These are phyloP conservation scores for Boletus rubroflammeus DNA, from an alignment of 768 basidiomycete species.

Conservation along the genomic window DNA sequence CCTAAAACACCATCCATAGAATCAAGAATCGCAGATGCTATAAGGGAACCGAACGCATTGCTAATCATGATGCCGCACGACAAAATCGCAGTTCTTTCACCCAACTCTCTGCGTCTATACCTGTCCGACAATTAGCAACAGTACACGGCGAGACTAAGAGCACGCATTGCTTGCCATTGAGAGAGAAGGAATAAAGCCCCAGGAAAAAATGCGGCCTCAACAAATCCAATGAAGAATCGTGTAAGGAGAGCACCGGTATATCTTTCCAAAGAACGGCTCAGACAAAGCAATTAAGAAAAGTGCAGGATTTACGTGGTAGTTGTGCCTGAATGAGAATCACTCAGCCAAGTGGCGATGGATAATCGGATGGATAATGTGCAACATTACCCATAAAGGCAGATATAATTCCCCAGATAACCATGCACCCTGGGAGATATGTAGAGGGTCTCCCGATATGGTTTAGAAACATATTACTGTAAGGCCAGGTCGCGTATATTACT, in stretches of 20 bases:
- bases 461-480: conserved; percentile 63
- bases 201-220: conserved; percentile 71
- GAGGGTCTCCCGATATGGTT: conserved; percentile 67
- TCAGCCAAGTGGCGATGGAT: background rate
- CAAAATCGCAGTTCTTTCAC: conserved; percentile 62
- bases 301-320: conserved; percentile 33
- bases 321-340: conserved; percentile 31
- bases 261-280: conserved; percentile 31
- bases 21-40: conserved; percentile 72
- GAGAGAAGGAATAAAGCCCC: conserved; percentile 46
- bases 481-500: background rate
- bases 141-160: conserved; percentile 13
- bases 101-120: conserved; percentile 73
- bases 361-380: background rate
- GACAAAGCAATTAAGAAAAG: background rate
- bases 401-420: conserved; percentile 68
- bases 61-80: conserved; percentile 71
- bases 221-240: conserved; percentile 74
- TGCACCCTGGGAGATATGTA: conserved; percentile 60
- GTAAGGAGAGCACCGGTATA: conserved; percentile 64
- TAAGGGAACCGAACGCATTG: conserved; percentile 78
- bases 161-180: conserved; percentile 32
- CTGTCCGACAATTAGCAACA: conserved; percentile 45
- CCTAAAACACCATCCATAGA: conserved; percentile 69
- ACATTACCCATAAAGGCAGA: conserved; percentile 50